Evolutionary conservation across 441 rosid species (phyloP).

Genomic region (Adansonia madagascariensis): DNA sequence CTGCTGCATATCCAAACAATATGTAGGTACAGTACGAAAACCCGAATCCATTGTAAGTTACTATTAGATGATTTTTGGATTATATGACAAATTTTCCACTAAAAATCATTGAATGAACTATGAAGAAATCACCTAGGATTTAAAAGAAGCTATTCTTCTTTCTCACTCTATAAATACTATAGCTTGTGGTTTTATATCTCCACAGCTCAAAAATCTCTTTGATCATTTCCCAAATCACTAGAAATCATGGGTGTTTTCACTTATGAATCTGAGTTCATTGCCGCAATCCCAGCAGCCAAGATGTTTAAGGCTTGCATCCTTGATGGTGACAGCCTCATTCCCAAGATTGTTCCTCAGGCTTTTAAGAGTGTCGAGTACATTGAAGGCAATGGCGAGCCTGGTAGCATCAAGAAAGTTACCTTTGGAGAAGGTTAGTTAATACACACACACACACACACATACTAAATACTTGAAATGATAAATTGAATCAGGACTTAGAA

Average conservation of each 20-base stretch:
- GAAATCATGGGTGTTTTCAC: slow-evolving; percentile 9
- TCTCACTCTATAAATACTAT: neutral
- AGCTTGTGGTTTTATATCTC: neutral
- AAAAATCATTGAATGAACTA: no score
- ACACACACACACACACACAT: no score
- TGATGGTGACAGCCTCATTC: slow-evolving; percentile 26
- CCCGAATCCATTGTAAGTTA: neutral
- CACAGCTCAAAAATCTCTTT: neutral
- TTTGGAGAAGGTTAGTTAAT: slow-evolving; percentile 31
- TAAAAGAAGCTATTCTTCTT: neutral
- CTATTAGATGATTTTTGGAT: neutral
- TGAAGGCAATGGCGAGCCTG: slow-evolving; percentile 36
- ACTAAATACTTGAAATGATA: neutral
- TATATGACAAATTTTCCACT: neutral
- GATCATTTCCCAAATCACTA: neutral
- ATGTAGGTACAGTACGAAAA: neutral
- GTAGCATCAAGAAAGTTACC: slow-evolving; percentile 34
- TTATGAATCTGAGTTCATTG: neutral
- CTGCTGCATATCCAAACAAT: neutral
- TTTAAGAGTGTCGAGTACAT: slow-evolving; percentile 25
- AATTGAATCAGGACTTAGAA: neutral
- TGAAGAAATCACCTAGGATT: no score
- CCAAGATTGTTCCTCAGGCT: slow-evolving; percentile 29
- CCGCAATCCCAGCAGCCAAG: neutral
- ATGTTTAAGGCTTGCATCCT: slow-evolving; percentile 19